Percentiles rank a stretch among this genome's conserved stretches.
Conservation (phyloP, 2,329 filamentous ascomycete genomes). For the Cercospora sp. region DNA sequence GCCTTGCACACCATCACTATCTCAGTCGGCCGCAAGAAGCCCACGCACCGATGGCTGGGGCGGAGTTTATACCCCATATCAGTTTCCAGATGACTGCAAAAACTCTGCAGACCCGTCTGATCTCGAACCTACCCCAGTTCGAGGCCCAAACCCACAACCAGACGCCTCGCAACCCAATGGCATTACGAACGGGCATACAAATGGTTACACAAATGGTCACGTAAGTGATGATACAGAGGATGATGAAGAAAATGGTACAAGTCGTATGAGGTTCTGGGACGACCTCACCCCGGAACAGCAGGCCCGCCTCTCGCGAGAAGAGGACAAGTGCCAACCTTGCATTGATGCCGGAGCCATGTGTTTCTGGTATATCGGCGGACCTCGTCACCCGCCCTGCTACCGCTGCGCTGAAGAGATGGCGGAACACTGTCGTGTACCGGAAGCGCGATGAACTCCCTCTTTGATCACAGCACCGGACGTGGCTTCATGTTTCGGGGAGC, state of each 20-base stretch:
- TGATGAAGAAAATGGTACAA: not conserved
- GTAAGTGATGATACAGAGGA: not conserved
- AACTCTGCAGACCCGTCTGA: not conserved
- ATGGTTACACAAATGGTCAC: not conserved
- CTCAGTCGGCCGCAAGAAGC: not conserved
- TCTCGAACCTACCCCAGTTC: not conserved
- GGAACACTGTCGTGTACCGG: not conserved
- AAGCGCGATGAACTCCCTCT: not conserved
- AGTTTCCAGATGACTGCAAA: not conserved
- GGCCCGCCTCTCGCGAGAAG: not conserved
- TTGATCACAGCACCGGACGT: not conserved
- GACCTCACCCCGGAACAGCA: not conserved
- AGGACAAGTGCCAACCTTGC: constrained; percentile 1
- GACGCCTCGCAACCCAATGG: not conserved
- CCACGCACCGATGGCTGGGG: not conserved
- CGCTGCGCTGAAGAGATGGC: not conserved
- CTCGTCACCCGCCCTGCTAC: not conserved
- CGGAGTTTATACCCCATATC: not conserved
- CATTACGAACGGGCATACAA: not conserved
- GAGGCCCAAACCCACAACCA: not conserved
- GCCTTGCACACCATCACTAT: not conserved
- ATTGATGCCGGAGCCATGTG: not conserved
- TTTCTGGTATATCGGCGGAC: constrained; percentile 1
- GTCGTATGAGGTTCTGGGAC: not conserved
- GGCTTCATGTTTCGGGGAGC: not conserved